Evolutionary conservation across 371 early-diverging fungal genomes (phyloP).

Genomic region (Rhizopus sp.): DNA sequence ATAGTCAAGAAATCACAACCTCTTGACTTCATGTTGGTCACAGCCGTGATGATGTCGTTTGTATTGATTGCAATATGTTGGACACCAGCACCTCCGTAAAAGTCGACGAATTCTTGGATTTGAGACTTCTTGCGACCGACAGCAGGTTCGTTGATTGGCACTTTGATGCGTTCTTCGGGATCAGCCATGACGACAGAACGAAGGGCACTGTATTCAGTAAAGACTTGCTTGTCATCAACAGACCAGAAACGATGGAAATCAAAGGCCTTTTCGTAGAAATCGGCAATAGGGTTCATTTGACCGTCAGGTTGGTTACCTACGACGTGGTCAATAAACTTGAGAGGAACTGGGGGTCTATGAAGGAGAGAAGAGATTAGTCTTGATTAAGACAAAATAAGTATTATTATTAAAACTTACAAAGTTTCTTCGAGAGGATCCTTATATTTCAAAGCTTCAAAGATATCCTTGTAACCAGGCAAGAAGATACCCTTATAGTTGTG

Average conservation of each 20-base stretch:
- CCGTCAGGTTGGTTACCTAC: slow-evolving; percentile 95
- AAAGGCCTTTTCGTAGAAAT: slow-evolving; percentile 82
- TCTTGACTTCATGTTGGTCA: slow-evolving; percentile 77
- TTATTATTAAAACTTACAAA: slow-evolving; percentile 27
- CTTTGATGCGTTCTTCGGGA: slow-evolving; percentile 88
- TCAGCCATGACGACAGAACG: slow-evolving; percentile 97
- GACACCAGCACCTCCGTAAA: slow-evolving; percentile 91
- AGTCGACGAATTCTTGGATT: slow-evolving; percentile 97
- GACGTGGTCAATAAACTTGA: slow-evolving; percentile 87
- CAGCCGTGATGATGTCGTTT: slow-evolving; percentile 81
- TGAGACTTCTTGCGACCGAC: slow-evolving; percentile 91
- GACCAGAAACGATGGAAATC: slow-evolving; percentile 99
- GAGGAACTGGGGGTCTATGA: slow-evolving; percentile 60
- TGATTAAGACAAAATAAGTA: neutral
- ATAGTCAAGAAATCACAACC: slow-evolving; percentile 91
- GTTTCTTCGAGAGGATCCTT: slow-evolving; percentile 69
- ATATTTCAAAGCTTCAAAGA: slow-evolving; percentile 36
- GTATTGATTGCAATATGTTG: slow-evolving; percentile 97
- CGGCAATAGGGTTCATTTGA: slow-evolving; percentile 86
- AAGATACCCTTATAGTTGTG: slow-evolving; percentile 83
- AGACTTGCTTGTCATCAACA: slow-evolving; percentile 95
- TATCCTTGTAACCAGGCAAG: slow-evolving; percentile 78
- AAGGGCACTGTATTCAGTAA: slow-evolving; percentile 93
- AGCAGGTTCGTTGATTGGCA: slow-evolving; percentile 99
- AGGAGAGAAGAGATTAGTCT: neutral